Percentiles rank a stretch among this genome's conserved stretches.
phyloP scores from a whole-genome alignment of 495 filamentous ascomycete genomes.

The Hypoxylon intermedium region DNA sequence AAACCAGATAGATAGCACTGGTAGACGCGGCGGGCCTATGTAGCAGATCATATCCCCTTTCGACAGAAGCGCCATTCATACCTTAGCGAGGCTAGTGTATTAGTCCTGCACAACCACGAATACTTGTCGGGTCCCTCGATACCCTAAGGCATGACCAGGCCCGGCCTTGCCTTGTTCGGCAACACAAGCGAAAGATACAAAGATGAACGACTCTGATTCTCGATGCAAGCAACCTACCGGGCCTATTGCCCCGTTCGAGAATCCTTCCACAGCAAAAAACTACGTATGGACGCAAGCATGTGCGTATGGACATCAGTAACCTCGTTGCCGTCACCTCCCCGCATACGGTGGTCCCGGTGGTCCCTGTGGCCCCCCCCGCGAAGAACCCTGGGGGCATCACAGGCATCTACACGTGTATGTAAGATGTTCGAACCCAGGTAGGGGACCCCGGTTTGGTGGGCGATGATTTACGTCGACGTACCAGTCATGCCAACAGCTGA shows the following conservation, averaged over 20 bases:
- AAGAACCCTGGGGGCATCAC: constrained; percentile 21
- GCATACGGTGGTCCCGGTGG: constrained; percentile 11
- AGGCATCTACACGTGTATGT: constrained; percentile 1
- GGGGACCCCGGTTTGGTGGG: constrained; percentile 8
- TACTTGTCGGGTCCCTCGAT: constrained; percentile 31
- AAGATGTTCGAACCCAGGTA: constrained; percentile 7
- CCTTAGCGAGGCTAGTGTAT: constrained; percentile 32
- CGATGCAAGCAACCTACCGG: constrained; percentile 19
- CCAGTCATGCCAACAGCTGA: constrained; percentile 5
- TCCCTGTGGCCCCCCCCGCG: too few species aligned
- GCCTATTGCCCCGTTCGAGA: constrained; percentile 21
- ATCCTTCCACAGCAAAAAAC: constrained; percentile 5
- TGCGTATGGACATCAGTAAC: constrained; percentile 7
- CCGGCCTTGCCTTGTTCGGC: constrained; percentile 16
- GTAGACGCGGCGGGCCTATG: constrained; percentile 27
- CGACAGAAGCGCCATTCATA: constrained; percentile 26
- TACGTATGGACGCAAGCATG: background rate
- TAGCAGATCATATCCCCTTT: constrained; percentile 31
- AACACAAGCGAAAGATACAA: constrained; percentile 20
- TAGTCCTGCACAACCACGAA: constrained; percentile 25
- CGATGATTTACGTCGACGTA: constrained; percentile 7
- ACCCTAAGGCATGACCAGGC: constrained; percentile 21
- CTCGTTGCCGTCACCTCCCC: constrained; percentile 8
- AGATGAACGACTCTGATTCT: constrained; percentile 28
- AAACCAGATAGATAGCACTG: constrained; percentile 26